Base-by-base conservation (phyloP, 208 protist species). In the Entamoeba moshkovskii region DNA sequence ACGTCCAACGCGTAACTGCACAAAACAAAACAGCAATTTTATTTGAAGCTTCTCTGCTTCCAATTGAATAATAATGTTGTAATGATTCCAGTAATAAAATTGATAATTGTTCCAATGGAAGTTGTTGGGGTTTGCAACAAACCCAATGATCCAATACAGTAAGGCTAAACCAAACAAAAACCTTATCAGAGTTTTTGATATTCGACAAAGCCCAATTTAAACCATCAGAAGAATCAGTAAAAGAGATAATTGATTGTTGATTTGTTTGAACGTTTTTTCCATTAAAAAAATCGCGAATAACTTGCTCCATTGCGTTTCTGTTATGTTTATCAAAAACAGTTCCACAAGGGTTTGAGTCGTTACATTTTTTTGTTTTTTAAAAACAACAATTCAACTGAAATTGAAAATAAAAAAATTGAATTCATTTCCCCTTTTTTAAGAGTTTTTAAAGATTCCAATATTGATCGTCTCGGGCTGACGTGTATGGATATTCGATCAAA, bases 401-500 rank as follows among this genome's bases (percentile, higher is more conserved):
- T n/a, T n/a, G n/a, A n/a, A n/a, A n/a, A n/a, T n/a, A n/a, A n/a
- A n/a, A n/a, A n/a, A n/a, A n/a, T n/a, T n/a, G n/a, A n/a, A n/a
- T n/a, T n/a, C n/a, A n/a, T n/a, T n/a, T n/a, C n/a, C n/a, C n/a
- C n/a, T n/a, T n/a, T n/a, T n/a, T n/a, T n/a, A n/a, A n/a, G n/a
- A n/a, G n/a, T n/a, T n/a, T 49, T 73, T 73, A 73, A 73, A 73
- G 59, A 73, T 73, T 73, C 59, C 59, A 73, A 22, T 73, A 73
- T 38, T 73, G 59, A 8, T 73, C 59, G 22, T 73, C n/a, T 11
- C n/a, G 59, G 22, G 59, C 22, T 42, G 59, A 73, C 0, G 59
- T 73, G 22, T 73, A 73, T 42, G 59, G 59, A 38, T 42, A 73
- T 38, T 73, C n/a, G 22, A 73, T 73, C 59, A 73, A 73, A 38